phyloP scores from a whole-genome alignment of 305 asterid genomes.

The Fraxinus albicans region DNA sequence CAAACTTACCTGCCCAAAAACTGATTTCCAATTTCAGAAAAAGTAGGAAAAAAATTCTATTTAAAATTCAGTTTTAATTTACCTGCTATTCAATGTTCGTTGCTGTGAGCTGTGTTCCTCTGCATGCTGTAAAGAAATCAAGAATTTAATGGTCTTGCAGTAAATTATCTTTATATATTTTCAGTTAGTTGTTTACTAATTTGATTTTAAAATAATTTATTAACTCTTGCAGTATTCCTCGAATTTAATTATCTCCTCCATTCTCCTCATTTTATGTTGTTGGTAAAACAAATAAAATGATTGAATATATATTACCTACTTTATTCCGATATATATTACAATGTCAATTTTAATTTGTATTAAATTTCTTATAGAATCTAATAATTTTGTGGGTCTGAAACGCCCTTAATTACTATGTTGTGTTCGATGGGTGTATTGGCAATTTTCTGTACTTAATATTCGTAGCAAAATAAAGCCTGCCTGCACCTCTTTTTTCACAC shows the following conservation, averaged over 20 bases:
- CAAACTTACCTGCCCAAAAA: conserved; percentile 57
- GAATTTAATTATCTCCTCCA: not conserved
- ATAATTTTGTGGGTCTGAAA: no score
- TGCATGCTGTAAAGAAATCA: conserved; percentile 61
- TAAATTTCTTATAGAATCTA: not conserved
- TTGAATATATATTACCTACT: no score
- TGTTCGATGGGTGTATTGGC: not conserved
- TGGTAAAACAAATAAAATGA: not conserved
- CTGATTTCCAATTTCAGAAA: not conserved
- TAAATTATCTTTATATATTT: no score
- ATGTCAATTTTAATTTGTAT: no score
- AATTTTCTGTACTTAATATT: not conserved
- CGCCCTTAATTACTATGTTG: not conserved
- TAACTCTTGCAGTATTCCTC: no score
- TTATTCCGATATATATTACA: no score
- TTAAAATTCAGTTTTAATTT: not conserved
- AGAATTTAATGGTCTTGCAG: not conserved
- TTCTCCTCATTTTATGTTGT: not conserved
- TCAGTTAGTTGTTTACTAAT: no score
- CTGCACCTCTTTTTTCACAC: not conserved
- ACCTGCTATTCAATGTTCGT: conserved; percentile 53
- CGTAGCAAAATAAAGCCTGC: not conserved
- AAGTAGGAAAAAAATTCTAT: not conserved
- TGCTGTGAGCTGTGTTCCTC: conserved; percentile 50
- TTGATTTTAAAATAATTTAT: no score